Percentiles rank a stretch among this genome's conserved stretches.
Evolutionary conservation across 805 yeast genomes (phyloP).

Genomic region (Ogataea nitratoaversa): DNA sequence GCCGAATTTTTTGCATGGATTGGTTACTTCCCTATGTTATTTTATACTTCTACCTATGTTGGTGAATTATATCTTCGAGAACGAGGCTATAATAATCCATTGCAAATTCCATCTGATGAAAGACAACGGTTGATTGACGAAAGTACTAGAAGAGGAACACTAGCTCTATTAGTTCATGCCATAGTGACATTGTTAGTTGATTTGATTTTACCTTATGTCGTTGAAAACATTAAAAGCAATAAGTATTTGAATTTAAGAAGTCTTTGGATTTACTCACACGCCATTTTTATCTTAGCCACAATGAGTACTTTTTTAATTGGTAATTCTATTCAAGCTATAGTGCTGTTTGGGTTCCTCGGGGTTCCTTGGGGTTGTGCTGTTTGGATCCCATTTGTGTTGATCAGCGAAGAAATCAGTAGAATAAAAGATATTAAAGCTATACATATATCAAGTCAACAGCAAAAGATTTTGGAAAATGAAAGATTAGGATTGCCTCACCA

Average conservation of each 20-base stretch:
- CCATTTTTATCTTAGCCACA: slow-evolving; percentile 46
- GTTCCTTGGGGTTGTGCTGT: slow-evolving; percentile 62
- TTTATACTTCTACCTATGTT: slow-evolving; percentile 62
- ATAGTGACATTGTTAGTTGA: slow-evolving; percentile 43
- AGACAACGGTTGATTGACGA: slow-evolving; percentile 35
- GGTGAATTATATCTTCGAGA: slow-evolving; percentile 51
- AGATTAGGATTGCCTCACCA: background rate
- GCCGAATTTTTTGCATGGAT: slow-evolving; percentile 67
- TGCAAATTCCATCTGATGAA: slow-evolving; percentile 37
- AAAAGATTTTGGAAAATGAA: slow-evolving; percentile 5
- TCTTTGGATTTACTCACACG: slow-evolving; percentile 50
- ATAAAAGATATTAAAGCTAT: slow-evolving; percentile 43
- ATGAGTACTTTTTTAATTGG: slow-evolving; percentile 41
- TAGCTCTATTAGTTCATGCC: slow-evolving; percentile 48
- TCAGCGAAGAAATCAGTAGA: slow-evolving; percentile 53
- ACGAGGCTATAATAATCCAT: slow-evolving; percentile 34
- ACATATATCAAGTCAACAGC: slow-evolving; percentile 20
- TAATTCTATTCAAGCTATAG: slow-evolving; percentile 39
- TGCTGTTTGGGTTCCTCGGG: slow-evolving; percentile 50
- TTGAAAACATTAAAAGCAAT: slow-evolving; percentile 18
- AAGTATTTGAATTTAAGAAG: slow-evolving; percentile 27
- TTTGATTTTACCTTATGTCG: slow-evolving; percentile 40
- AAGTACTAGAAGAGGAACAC: slow-evolving; percentile 48
- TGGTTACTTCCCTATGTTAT: slow-evolving; percentile 62
- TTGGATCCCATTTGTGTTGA: slow-evolving; percentile 64